A percentile compares a stretch with the other conserved stretches of the same genome.
These are phyloP conservation scores for Microthyrium microscopicum DNA, from an alignment of 2,329 filamentous ascomycete species.

Conservation along the genomic window DNA sequence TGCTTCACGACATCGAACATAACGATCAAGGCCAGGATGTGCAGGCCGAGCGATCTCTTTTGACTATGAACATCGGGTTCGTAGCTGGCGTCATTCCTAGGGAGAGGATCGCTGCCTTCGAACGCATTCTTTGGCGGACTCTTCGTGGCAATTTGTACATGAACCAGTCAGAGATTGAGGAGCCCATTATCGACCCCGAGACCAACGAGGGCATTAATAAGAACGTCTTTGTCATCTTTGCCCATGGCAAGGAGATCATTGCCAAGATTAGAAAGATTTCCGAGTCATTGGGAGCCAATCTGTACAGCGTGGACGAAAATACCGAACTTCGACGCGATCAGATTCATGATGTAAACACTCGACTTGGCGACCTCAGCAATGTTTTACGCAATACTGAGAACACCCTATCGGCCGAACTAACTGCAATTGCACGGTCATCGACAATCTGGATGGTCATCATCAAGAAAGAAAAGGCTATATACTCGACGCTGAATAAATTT, in stretches of 20 bases:
- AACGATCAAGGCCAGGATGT: conserved; percentile 49
- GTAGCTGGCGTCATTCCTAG: conserved; percentile 90
- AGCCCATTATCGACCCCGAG: conserved; percentile 77
- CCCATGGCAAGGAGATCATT: conserved; percentile 94
- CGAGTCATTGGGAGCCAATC: conserved; percentile 85
- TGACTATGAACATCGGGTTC: conserved; percentile 97
- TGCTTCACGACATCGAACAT: conserved; percentile 86
- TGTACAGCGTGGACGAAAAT: conserved; percentile 97
- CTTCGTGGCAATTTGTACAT: conserved; percentile 97
- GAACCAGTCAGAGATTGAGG: conserved; percentile 97
- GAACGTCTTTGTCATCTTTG: conserved; percentile 99
- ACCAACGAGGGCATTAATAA: conserved; percentile 88
- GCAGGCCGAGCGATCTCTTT: conserved; percentile 70
- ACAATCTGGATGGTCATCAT: conserved; percentile 96
- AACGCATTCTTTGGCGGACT: conserved; percentile 93
- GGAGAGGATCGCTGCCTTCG: conserved; percentile 85
- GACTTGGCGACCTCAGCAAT: conserved; percentile 77
- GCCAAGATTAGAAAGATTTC: conserved; percentile 99
- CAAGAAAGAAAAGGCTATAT: conserved; percentile 96
- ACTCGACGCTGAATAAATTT: conserved; percentile 87
- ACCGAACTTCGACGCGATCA: conserved; percentile 88
- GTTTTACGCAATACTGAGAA: conserved; percentile 90
- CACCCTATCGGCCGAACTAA: conserved; percentile 81
- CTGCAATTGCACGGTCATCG: conserved; percentile 80
- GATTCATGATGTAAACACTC: conserved; percentile 91